Evolutionary conservation across 805 yeast species (phyloP).

Genomic region (Kluyveromyces aestuarii): DNA sequence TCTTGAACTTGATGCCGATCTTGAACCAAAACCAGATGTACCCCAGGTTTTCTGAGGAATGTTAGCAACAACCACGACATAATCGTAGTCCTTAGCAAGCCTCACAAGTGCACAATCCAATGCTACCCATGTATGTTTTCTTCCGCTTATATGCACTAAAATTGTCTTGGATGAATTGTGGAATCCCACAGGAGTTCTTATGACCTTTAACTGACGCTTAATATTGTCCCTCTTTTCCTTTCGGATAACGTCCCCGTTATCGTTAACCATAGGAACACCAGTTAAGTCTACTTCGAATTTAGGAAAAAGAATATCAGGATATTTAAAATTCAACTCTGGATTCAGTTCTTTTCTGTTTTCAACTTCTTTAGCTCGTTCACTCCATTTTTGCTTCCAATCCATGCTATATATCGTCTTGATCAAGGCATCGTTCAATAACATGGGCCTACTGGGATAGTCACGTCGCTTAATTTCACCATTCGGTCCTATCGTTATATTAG

Average conservation of each 20-base stretch:
- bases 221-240: constrained; percentile 12
- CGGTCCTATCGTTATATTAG: constrained; percentile 16
- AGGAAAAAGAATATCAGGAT: constrained; percentile 16
- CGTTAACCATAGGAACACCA: constrained; percentile 3
- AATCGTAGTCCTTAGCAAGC: constrained; percentile 56
- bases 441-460: constrained; percentile 29
- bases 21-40: constrained; percentile 10
- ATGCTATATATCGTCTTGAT: constrained; percentile 19
- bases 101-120: constrained; percentile 57
- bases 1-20: constrained; percentile 13
- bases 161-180: constrained; percentile 37
- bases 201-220: constrained; percentile 12
- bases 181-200: constrained; percentile 16
- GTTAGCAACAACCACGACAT: constrained; percentile 49
- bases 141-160: constrained; percentile 57
- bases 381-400: constrained; percentile 19
- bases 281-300: constrained; percentile 3
- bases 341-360: constrained; percentile 15
- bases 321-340: constrained; percentile 9
- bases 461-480: constrained; percentile 27
- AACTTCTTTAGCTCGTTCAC: constrained; percentile 9
- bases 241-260: constrained; percentile 18
- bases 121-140: constrained; percentile 77
- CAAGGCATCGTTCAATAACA: constrained; percentile 22
- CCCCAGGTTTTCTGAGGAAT: constrained; percentile 15